These are phyloP conservation scores for Zymoseptoria crescenta DNA, from an alignment of 2,329 filamentous ascomycete species.

Conservation along the genomic window DNA sequence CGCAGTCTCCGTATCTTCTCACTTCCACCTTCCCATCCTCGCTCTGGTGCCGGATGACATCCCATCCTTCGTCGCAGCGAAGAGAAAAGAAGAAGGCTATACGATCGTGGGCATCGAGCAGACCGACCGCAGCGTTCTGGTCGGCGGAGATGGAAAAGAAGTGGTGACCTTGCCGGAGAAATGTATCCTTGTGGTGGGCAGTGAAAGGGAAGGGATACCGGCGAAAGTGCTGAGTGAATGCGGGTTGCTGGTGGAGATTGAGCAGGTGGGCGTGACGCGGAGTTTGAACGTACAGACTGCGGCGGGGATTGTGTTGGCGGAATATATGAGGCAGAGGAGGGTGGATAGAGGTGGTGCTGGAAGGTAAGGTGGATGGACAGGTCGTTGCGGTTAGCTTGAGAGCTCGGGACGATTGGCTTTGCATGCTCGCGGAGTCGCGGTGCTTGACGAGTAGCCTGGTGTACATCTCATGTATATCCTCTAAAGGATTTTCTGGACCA, in stretches of 20 bases:
- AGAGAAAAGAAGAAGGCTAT: constrained; percentile 42
- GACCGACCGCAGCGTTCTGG: constrained; percentile 42
- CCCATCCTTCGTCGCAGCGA: constrained; percentile 31
- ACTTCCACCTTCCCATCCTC: constrained; percentile 42
- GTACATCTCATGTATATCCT: neutral
- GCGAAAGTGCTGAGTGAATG: constrained; percentile 41
- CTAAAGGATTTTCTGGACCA: too few relatives aligned
- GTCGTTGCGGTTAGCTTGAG: neutral
- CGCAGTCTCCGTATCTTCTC: constrained; percentile 42
- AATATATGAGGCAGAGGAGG: constrained; percentile 39
- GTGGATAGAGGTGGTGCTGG: neutral
- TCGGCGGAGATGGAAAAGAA: constrained; percentile 28
- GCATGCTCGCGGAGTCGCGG: too few relatives aligned
- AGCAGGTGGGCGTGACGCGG: constrained; percentile 44
- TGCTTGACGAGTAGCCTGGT: neutral
- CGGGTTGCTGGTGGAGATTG: constrained; percentile 47
- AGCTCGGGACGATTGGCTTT: too few relatives aligned
- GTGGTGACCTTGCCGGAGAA: constrained; percentile 28
- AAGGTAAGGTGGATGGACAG: neutral
- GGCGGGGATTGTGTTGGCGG: constrained; percentile 44
- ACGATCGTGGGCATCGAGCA: constrained; percentile 48
- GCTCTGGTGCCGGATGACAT: constrained; percentile 23
- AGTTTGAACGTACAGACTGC: constrained; percentile 51
- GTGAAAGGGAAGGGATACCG: constrained; percentile 46
- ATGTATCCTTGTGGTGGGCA: constrained; percentile 40